These are phyloP conservation scores for Cercophora scortea DNA, from an alignment of 495 filamentous ascomycete genomes.

Conservation along the genomic window DNA sequence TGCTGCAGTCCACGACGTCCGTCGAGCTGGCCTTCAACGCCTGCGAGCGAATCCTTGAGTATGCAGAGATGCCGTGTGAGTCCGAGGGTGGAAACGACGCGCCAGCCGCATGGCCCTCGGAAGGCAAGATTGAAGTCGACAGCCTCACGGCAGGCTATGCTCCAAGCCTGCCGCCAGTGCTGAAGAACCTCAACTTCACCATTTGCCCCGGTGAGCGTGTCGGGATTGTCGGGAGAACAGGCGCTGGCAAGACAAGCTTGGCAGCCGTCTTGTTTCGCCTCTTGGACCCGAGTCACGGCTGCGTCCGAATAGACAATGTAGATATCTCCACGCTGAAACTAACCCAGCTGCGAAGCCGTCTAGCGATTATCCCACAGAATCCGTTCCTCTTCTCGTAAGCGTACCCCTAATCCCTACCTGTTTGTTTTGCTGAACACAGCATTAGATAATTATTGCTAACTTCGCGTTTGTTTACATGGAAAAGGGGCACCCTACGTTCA, in stretches of 20 bases:
- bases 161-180: slow-evolving; percentile 30
- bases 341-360: slow-evolving; percentile 36
- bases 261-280: slow-evolving; percentile 43
- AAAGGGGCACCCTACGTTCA: slow-evolving; percentile 39
- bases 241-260: slow-evolving; percentile 38
- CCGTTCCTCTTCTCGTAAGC: slow-evolving; percentile 40
- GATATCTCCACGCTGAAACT: slow-evolving; percentile 42
- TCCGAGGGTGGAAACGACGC: slow-evolving; percentile 22
- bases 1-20: slow-evolving; percentile 43
- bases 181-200: slow-evolving; percentile 35
- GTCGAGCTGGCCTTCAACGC: slow-evolving; percentile 36
- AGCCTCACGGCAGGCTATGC: slow-evolving; percentile 35
- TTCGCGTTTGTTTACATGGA: neutral
- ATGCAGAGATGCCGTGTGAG: slow-evolving; percentile 29
- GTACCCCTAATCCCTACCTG: neutral
- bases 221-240: slow-evolving; percentile 46
- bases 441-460: neutral
- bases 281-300: slow-evolving; percentile 34
- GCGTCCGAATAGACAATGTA: slow-evolving; percentile 41
- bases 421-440: too few relatives aligned
- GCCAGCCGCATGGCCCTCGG: slow-evolving; percentile 36
- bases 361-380: slow-evolving; percentile 50
- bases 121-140: slow-evolving; percentile 31
- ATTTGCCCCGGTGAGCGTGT: slow-evolving; percentile 33
- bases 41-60: slow-evolving; percentile 32